Evolutionary conservation across 192 early-diverging fungal species (phyloP).

Genomic region (Coemansia sp.): DNA sequence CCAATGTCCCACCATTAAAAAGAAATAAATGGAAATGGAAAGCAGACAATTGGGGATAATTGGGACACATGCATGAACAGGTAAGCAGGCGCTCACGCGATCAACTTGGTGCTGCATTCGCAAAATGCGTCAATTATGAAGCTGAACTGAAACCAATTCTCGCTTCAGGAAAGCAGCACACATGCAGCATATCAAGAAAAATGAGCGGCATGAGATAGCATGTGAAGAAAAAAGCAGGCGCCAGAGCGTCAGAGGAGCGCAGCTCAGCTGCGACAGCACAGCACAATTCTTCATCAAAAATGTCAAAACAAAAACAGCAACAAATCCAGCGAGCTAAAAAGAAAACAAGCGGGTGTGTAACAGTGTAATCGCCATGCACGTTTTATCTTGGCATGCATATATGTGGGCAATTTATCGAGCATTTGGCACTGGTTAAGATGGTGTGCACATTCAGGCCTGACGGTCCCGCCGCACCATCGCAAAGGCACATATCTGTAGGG

Average conservation of each 20-base stretch:
- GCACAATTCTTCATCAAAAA: neutral
- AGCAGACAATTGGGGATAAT: neutral
- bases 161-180: neutral
- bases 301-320: neutral
- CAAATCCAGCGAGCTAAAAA: neutral
- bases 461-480: neutral
- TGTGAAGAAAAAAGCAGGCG: neutral
- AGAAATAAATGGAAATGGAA: conserved; percentile 1
- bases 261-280: neutral
- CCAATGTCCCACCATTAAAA: neutral
- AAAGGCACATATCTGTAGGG: neutral
- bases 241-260: neutral
- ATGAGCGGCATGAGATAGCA: neutral
- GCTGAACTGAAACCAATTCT: neutral
- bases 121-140: neutral
- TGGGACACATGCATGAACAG: neutral
- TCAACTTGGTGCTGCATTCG: neutral
- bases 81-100: conserved; percentile 7
- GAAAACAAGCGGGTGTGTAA: neutral
- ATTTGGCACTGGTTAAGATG: neutral
- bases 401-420: neutral
- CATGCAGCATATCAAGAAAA: neutral
- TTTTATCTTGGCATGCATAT: neutral
- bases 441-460: neutral
- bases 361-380: neutral